Base-by-base conservation (phyloP, 805 yeast species). In the Lipomyces sp. region DNA sequence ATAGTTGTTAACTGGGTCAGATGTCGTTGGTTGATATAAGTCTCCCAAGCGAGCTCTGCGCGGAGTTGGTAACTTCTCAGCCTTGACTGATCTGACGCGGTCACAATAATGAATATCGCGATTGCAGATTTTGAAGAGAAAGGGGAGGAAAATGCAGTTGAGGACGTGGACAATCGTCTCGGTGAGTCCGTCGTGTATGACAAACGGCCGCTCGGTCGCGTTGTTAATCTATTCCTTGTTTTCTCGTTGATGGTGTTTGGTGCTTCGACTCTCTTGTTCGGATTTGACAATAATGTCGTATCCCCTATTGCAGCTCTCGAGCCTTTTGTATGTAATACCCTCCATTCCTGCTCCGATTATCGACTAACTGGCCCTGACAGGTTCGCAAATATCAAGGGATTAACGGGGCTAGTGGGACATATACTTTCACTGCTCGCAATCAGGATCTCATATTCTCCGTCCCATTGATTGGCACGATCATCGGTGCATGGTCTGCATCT, bases 281-380 rank as follows among this genome's bases (percentile, higher is more conserved):
- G 63, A 10, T 60, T 56, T 13, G 63, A 60, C 18, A 56, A 60
- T 63, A 57, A 60, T 15, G 61, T 60, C 37, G 50, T 60, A n/a
- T 60, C 63, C n/a, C 63, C 63, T 7, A 24, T 60, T 15, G 61
- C 53, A 10, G 61, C 62, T 34, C 51, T 60, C 18, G 51, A 33
- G 34, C 62, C 48, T 13, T 60, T 60, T 24, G 63, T 60, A 57
- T 2, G 60, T 57, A 24, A 10, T n/a, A 15, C 18, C 18, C 7
- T 30, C 4, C 15, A 32, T 35, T 37, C n/a, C 34, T 32, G 2
- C 34, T 53, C 24, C 5, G 34, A 13, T 18, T 29, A 24, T 57
- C n/a, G 24, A n/a, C n/a, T 37, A 10, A 32, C 53, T 39, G 18
- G 29, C 30, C 15, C 10, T 24, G 7, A 10, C 39, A 57, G 60